Evolutionary conservation across 179 eudicot genomes (phyloP), one percentile per base, ranked within the genome.

Genomic region (Dionaea muscipula): DNA sequence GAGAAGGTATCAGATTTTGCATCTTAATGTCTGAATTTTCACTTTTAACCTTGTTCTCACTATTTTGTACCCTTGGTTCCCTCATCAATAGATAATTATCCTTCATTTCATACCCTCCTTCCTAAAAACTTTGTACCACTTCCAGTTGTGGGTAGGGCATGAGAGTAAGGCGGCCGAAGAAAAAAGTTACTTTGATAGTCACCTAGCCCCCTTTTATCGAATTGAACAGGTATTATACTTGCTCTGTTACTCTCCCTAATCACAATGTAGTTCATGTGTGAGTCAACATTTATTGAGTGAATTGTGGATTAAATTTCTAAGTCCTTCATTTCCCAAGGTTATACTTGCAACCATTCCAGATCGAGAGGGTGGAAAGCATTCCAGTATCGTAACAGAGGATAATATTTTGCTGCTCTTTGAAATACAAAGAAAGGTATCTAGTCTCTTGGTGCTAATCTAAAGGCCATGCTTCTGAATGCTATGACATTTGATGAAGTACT

Each of bases 141-240:
- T 64, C 56, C 78, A 91, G 98, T 79, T 91, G 55, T 91, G 98
- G 98, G 98, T 91, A 55, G 96, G 94, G 46, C 94, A 72, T 50
- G 94, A 85, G 62, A 91, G 98, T 76, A 79, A 75, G 77, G 96
- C 98, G 59, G 93, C 94, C 17, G 79, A 79, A 60, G 94, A 91
- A 73, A 91, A 87, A 60, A 71, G 67, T 40, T 91, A 77, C 60
- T 91, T 91, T 65, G 98, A 91, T 71, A 81, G 65, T 61, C 98
- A 87, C 67, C 81, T 91, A 45, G 94, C 96, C 37, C 98, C 98
- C 41, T 91, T 91, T 64, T 91, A 91, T 64, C 80, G 98, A 68
- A 87, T 91, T 68, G 98, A 91, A 75, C 96, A 91, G 98, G 98
- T 84, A 61, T 11, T 6, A 47, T 33, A 21, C 21, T 28, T 8